Base-by-base conservation (phyloP, 345 rosid species). In the Conringia planisiliqua region DNA sequence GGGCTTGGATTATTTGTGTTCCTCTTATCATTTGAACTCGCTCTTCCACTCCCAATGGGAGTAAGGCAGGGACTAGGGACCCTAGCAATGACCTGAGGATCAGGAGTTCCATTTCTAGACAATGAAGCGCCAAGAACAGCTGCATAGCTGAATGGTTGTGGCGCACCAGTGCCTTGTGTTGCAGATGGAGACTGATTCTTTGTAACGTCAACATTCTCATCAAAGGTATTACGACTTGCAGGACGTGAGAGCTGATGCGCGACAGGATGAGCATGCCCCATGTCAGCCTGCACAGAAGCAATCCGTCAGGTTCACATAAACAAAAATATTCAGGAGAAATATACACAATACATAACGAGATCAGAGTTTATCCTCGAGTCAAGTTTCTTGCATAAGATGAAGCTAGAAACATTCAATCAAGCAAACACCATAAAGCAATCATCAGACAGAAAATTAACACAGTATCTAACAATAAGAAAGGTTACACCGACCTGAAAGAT, bases 81-180 rank as follows among this genome's bases (percentile, higher is more conserved):
- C 83, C 97, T 84, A 58, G 81, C 90, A 40, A 84, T 72, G 68
- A 77, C 82, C 76, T 89, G 96, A 2, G 90, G 88, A 79, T 93
- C 98, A 66, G 98, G 98, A 43, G 98, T 93, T 26, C 84, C 85
- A 55, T 88, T 85, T 73, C 98, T 80, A 35, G 98, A 93, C 81
- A 93, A 70, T 39, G 97, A 84, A 66, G 90, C 39, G 26, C 97
- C 97, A 0, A 93, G 82, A 33, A 79, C 97, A 78, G 96, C 86
- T 72, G 96, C 98, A 78, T 90, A 90, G 47, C 89, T 72, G 58
- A 82, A 82, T 36, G 95, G 86, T 38, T 89, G 61, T 46, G 85
- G 73, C 42, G 71, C 83, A 33, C 91, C 87, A 43, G 77, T 62
- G 66, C 65, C 83, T 66, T 81, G 92, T 59, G 78, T 79, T 5